Evolutionary conservation across 768 basidiomycete genomes (phyloP), one percentile per base, ranked within the genome.

Genomic region (Jaapia argillacea): DNA sequence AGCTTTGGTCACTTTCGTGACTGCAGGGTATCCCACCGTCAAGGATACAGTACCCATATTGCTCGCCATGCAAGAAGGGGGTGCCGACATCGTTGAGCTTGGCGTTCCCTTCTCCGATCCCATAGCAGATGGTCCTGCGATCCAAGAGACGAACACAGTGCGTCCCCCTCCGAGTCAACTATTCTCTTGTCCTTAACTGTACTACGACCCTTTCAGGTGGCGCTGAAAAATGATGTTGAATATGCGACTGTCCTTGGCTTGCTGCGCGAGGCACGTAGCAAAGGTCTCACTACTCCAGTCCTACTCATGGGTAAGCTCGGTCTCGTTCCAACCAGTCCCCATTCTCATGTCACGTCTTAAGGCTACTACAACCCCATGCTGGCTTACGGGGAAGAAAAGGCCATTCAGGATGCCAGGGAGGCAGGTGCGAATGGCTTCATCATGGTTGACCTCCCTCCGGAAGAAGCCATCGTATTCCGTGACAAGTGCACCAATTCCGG

Each of bases 381-480:
- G 35, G 89, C 93, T 0, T 94, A 97, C 54, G 92, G 92, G 2
- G 96, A 99, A 65, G 88, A 94, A 47, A 85, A 79, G 59, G 85
- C 94, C 4, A 91, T 98, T 21, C 77, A 81, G 43, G 93, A 96
- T 58, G 93, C 92, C 2, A 72, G 66, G 37, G 80, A 81, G 45
- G 91, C 90, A 14, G 94, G 94, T 13, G 96, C 90, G 0, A 98
- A 94, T 60, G 96, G 96, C 1, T 99, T 92, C 58, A 93, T 98
- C 52, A 79, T 99, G 66, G 93, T 98, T 21, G 96, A 99, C 59
- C 78, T 98, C 23, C 96, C 96, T 25, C 96, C 96, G 12, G 93
- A 97, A 64, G 96, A 99, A 62, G 93, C 96, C 24, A 66, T 93
- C 49, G 65, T 72, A 21, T 98, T 99, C 72, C 77, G 93, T 28